Percentiles rank a stretch among this genome's conserved stretches.
phyloP scores from a whole-genome alignment of 495 filamentous ascomycete genomes.

The Penicillium turbatum region DNA sequence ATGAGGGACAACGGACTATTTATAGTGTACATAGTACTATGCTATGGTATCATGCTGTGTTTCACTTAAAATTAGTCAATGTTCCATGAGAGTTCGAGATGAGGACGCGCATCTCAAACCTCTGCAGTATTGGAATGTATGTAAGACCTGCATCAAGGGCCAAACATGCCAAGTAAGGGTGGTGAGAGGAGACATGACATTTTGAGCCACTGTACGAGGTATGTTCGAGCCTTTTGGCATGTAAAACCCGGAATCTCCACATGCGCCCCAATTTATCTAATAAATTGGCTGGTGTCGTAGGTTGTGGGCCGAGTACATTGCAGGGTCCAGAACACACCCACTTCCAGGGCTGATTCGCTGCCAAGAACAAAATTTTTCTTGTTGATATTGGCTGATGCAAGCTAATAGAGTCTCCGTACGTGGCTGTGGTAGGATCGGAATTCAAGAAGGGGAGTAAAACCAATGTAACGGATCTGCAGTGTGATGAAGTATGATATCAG shows the following conservation, averaged over 20 bases:
- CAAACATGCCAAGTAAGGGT: conserved; percentile 15
- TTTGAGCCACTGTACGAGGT: background rate
- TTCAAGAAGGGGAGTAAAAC: background rate
- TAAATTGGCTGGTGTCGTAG: too few species aligned
- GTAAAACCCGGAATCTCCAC: background rate
- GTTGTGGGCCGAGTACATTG: background rate
- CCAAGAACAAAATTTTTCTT: too few species aligned
- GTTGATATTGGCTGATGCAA: too few species aligned
- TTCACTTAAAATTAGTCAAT: too few species aligned
- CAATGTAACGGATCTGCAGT: background rate
- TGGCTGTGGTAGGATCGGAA: background rate
- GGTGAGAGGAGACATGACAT: background rate
- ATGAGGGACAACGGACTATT: too few species aligned
- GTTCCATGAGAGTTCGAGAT: too few species aligned
- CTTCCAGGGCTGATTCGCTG: too few species aligned
- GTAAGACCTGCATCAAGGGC: conserved; percentile 7
- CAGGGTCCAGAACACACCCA: background rate
- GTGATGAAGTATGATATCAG: background rate
- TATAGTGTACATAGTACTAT: too few species aligned
- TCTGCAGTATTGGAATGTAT: background rate
- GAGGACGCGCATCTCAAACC: too few species aligned
- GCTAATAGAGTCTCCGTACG: too few species aligned
- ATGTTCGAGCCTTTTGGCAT: background rate
- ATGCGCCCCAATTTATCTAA: background rate
- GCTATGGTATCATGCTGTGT: too few species aligned